Conservation (phyloP, 2,329 filamentous ascomycete species). For the Phialemoniopsis sp. region DNA sequence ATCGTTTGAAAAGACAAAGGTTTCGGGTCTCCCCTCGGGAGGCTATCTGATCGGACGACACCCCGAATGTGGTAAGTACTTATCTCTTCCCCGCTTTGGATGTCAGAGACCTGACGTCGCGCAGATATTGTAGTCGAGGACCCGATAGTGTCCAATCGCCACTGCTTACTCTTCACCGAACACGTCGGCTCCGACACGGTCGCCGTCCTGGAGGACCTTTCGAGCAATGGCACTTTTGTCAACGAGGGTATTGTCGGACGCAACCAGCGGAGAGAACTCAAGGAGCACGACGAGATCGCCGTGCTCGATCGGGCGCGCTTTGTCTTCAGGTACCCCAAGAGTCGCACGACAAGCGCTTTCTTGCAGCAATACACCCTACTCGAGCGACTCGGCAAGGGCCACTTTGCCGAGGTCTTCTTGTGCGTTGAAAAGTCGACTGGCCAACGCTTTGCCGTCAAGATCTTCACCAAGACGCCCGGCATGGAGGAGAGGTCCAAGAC, state of each 20-base stretch:
- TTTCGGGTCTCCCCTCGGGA: slow-evolving; percentile 60
- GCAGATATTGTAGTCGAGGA: slow-evolving; percentile 70
- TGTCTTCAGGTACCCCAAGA: slow-evolving; percentile 84
- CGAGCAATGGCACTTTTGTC: slow-evolving; percentile 93
- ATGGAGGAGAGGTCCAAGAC: slow-evolving; percentile 78
- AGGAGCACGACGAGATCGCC: slow-evolving; percentile 87
- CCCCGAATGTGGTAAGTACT: slow-evolving; percentile 78
- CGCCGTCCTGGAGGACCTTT: slow-evolving; percentile 87
- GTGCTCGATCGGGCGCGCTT: slow-evolving; percentile 83
- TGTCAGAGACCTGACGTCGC: slow-evolving; percentile 7
- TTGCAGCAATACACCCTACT: slow-evolving; percentile 80
- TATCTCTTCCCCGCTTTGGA: no score
- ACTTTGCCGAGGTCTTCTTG: slow-evolving; percentile 90
- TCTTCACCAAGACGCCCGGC: slow-evolving; percentile 83
- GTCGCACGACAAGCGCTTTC: slow-evolving; percentile 71
- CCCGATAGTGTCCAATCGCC: slow-evolving; percentile 81
- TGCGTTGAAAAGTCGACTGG: slow-evolving; percentile 85
- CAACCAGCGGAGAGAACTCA: slow-evolving; percentile 84
- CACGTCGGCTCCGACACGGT: slow-evolving; percentile 38
- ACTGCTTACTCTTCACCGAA: slow-evolving; percentile 46
- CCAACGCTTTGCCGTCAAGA: slow-evolving; percentile 84
- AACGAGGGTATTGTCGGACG: slow-evolving; percentile 88
- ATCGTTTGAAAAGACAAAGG: slow-evolving; percentile 59
- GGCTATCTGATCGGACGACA: slow-evolving; percentile 92
- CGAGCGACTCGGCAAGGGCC: slow-evolving; percentile 86